Evolutionary conservation across 208 protist species (phyloP), one percentile per base, ranked within the genome.

Genomic region (Phytomonas sp.): DNA sequence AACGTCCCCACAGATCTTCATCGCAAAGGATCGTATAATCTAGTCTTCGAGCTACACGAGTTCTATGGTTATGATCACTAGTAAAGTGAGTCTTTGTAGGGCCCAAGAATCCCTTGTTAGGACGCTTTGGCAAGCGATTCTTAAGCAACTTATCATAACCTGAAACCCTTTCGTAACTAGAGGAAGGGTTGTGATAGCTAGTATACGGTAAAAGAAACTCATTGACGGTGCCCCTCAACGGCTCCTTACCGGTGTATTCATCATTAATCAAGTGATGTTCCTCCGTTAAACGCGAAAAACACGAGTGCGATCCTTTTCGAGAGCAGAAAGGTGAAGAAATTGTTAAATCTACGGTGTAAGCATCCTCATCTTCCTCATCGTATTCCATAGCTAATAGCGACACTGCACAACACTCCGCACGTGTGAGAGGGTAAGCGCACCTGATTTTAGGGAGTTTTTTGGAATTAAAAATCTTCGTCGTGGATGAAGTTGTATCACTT

Each of bases 361-460:
- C 40, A 6, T 51, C 40, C 2, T 31, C 28, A 0, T 13, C 0
- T 2, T 60, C 36, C 1, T 30, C 51, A 0, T 43, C 62, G 0
- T 83, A 62, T 2, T 78, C 71, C 70, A 78, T 75, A 32, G 67
- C 28, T 3, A 83, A 74, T 26, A 83, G 37, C 32, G 79, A 83
- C 4, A 80, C 64, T 2, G 79, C 70, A 33, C 60, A 80, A 46
- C 75, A 76, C 67, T 83, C 79, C 0, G 64, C 75, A 8, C 64
- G 46, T 1, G 79, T 76, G 23, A 83, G 66, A 0, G 40, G 23
- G 46, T 78, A 80, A 60, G 11, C 40, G 20, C 59, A 51, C 40
- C 40, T 51, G 4, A 2, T 6, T 23, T 51, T 20, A 23, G 7
- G 40, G 13, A 20, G 20, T 20, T 51, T 51, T 51, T 51, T 15